These are phyloP conservation scores for Fusarium sp. DNA, from an alignment of 2,329 filamentous ascomycete species.

Conservation along the genomic window DNA sequence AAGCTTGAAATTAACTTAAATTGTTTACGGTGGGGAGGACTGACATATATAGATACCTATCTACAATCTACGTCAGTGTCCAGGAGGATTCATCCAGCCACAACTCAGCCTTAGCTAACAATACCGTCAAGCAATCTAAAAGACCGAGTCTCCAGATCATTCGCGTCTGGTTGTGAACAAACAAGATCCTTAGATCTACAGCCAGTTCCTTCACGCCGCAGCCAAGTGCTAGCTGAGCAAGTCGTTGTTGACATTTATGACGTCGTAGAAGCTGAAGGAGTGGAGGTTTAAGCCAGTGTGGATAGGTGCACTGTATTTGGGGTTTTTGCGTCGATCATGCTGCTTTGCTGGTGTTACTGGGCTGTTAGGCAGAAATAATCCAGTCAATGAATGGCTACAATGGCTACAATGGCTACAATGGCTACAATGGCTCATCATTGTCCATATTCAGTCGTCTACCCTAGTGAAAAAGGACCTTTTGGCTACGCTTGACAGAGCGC, in stretches of 20 bases:
- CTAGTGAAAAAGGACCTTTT: not conserved
- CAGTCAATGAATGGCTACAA: not conserved
- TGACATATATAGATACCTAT: no score
- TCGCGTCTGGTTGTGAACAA: not conserved
- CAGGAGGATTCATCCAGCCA: not conserved
- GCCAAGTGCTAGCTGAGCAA: not conserved
- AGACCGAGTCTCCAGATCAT: not conserved
- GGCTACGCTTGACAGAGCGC: not conserved
- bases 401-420: no score
- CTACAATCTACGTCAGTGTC: not conserved
- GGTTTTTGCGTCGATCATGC: not conserved
- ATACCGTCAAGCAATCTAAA: not conserved
- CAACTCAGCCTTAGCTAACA: not conserved
- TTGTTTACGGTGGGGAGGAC: not conserved
- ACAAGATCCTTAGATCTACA: not conserved
- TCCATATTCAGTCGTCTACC: constrained; percentile 1
- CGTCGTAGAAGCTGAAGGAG: not conserved
- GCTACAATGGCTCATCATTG: not conserved
- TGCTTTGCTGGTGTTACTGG: not conserved
- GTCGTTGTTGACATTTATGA: constrained; percentile 1
- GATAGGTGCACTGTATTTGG: not conserved
- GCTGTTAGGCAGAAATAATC: constrained; percentile 1
- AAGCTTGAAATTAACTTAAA: not conserved
- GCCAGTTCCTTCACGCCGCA: not conserved
- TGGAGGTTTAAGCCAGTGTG: not conserved